Base-by-base conservation (phyloP, 163 green algal genomes). In the Chloromonas sp. region DNA sequence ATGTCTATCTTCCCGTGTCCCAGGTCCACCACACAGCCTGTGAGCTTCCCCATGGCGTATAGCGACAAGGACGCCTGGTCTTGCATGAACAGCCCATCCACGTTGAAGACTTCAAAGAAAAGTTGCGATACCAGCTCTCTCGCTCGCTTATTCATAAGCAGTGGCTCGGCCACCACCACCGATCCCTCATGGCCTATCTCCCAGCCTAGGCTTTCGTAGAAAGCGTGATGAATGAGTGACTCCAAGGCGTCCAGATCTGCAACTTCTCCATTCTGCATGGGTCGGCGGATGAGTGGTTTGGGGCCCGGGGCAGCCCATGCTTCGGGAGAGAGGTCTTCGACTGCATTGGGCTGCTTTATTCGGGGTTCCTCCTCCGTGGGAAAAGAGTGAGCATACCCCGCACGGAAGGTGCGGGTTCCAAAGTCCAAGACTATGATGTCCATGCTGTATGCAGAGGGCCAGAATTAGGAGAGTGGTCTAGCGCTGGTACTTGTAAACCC, bases 21-120 rank as follows among this genome's bases (percentile, higher is more conserved):
- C 14, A 97, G 81, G 88, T 98, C 95, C 1, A 97, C 84, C 0
- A 95, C 91, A 0, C 86, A 88, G 66, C 95, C 95, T 14, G 89
- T 91, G 5, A 91, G 85, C 78, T 92, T 93, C 15, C 94, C 95
- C 3, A 94, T 71, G 11, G 92, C 90, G 76, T 95, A 98, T 3
- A 97, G 89, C 0, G 92, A 92, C 70, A 95, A 85, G 2, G 95
- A 90, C 2, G 93, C 85, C 59, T 88, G 82, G 84, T 94, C 91
- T 61, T 93, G 88, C 60, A 94, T 82, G 71, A 93, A 97, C 5
- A 96, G 82, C 5, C 92, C 92, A 2, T 83, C 82, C 5, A 95
- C 91, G 78, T 95, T 95, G 85, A 96, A 96, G 5, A 89, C 86
- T 89, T 98, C 95, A 84, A 98, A 97, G 62, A 95, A 89, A 0